phyloP scores from a whole-genome alignment of 177 flowering plant genomes.

The Vitis hybrid region DNA sequence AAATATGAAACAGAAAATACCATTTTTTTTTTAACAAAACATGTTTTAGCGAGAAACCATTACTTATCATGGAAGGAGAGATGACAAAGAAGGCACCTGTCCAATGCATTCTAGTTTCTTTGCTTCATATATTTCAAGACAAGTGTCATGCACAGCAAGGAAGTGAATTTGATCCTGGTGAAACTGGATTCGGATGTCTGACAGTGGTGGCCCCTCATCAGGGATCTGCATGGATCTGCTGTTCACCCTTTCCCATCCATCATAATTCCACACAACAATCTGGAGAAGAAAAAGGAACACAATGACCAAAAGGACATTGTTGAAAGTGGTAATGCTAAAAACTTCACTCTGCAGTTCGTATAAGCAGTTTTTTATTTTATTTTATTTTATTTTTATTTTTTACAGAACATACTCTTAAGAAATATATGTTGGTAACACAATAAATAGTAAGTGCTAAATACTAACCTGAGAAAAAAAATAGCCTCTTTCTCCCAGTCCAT shows the following conservation, averaged over 20 bases:
- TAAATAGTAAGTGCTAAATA: neutral
- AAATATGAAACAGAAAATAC: neutral
- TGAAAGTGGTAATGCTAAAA: too few relatives aligned
- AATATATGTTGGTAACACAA: too few relatives aligned
- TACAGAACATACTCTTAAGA: too few relatives aligned
- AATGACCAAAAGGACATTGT: too few relatives aligned
- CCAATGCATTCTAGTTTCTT: slow-evolving; percentile 4
- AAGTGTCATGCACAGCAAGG: slow-evolving; percentile 8
- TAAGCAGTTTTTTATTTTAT: too few relatives aligned
- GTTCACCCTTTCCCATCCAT: slow-evolving; percentile 11
- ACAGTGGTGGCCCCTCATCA: neutral
- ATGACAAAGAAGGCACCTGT: slow-evolving; percentile 8
- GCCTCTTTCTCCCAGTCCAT: too few relatives aligned
- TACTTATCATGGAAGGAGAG: neutral
- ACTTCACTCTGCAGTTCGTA: too few relatives aligned
- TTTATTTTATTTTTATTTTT: too few relatives aligned
- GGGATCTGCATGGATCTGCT: slow-evolving; percentile 6
- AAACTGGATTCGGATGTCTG: slow-evolving; percentile 9
- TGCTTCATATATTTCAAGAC: slow-evolving; percentile 13
- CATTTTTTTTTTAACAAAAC: neutral
- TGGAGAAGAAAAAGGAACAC: slow-evolving; percentile 7
- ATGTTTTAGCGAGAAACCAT: neutral
- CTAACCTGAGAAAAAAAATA: slow-evolving; percentile 13
- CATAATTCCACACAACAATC: slow-evolving; percentile 11
- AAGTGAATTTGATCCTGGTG: slow-evolving; percentile 14